These are phyloP conservation scores for Acrocalymma vagum DNA, from an alignment of 2,329 filamentous ascomycete genomes.

Conservation along the genomic window DNA sequence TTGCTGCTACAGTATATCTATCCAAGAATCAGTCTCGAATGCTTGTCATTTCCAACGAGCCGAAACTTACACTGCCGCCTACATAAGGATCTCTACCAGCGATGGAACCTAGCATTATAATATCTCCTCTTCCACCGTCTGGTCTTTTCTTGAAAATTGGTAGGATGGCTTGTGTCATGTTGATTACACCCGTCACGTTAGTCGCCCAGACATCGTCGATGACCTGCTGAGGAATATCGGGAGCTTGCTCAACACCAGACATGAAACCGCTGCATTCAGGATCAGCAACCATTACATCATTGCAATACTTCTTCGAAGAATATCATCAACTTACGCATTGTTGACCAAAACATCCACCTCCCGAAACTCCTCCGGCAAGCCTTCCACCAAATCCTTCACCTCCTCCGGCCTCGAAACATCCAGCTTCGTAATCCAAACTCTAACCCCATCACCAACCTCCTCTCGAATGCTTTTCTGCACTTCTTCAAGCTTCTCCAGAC, in stretches of 20 bases:
- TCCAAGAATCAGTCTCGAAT: neutral
- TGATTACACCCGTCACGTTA: slow-evolving; percentile 91
- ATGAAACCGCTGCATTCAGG: slow-evolving; percentile 73
- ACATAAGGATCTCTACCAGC: slow-evolving; percentile 84
- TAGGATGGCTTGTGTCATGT: slow-evolving; percentile 90
- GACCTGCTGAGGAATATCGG: slow-evolving; percentile 80
- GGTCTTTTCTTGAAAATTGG: slow-evolving; percentile 74
- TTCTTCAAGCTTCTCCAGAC: slow-evolving; percentile 76
- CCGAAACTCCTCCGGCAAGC: slow-evolving; percentile 79
- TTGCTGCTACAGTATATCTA: slow-evolving; percentile 83
- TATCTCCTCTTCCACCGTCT: slow-evolving; percentile 82
- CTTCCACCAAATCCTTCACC: slow-evolving; percentile 73
- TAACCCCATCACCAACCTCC: slow-evolving; percentile 71
- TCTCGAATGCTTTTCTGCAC: slow-evolving; percentile 76
- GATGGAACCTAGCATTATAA: slow-evolving; percentile 92
- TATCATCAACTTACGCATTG: slow-evolving; percentile 87
- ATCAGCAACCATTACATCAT: neutral
- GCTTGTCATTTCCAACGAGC: neutral
- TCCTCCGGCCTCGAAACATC: slow-evolving; percentile 82
- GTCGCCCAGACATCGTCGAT: slow-evolving; percentile 86
- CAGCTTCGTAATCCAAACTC: slow-evolving; percentile 78
- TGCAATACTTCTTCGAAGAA: too few species aligned
- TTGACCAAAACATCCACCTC: slow-evolving; percentile 90
- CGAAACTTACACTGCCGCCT: slow-evolving; percentile 66
- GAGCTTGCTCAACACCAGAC: slow-evolving; percentile 82